Conservation (phyloP, 805 yeast genomes). For the Starmerella potacharoeniae region DNA sequence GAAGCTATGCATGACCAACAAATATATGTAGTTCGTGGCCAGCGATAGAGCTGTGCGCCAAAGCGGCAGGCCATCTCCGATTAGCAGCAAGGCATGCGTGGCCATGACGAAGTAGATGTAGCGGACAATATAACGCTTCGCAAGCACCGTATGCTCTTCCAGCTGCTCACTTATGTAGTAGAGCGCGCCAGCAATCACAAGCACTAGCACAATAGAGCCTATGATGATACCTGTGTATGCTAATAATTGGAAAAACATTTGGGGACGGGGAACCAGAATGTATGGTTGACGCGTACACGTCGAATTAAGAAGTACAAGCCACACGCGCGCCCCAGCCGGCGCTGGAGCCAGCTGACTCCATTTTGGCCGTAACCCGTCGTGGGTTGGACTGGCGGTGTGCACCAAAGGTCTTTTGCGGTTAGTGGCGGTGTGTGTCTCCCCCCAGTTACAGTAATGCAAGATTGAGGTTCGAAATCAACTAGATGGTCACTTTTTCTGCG, state of each 20-base stretch:
- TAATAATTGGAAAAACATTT: constrained; percentile 48
- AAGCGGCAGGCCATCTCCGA: constrained; percentile 74
- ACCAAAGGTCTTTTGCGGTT: too few relatives aligned
- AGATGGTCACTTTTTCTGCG: too few relatives aligned
- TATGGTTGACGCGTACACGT: background rate
- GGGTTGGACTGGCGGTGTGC: too few relatives aligned
- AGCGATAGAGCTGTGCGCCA: constrained; percentile 56
- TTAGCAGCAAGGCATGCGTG: constrained; percentile 43
- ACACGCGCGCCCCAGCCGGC: too few relatives aligned
- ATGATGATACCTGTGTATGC: constrained; percentile 49
- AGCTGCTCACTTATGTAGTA: constrained; percentile 85
- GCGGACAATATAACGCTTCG: constrained; percentile 55
- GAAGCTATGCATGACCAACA: constrained; percentile 65
- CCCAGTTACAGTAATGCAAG: too few relatives aligned
- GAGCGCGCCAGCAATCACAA: constrained; percentile 73
- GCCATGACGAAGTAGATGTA: constrained; percentile 52
- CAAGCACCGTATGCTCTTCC: constrained; percentile 83
- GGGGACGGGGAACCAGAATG: background rate
- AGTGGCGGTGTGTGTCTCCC: too few relatives aligned
- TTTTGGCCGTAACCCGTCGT: too few relatives aligned
- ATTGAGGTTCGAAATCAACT: too few relatives aligned
- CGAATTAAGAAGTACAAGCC: too few relatives aligned
- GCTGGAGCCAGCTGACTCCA: too few relatives aligned
- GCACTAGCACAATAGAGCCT: constrained; percentile 51
- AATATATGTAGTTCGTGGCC: constrained; percentile 57